Percentiles rank a stretch among this genome's conserved stretches.
phyloP scores from a whole-genome alignment of 164 flowering plant species.

The Piper betle region DNA sequence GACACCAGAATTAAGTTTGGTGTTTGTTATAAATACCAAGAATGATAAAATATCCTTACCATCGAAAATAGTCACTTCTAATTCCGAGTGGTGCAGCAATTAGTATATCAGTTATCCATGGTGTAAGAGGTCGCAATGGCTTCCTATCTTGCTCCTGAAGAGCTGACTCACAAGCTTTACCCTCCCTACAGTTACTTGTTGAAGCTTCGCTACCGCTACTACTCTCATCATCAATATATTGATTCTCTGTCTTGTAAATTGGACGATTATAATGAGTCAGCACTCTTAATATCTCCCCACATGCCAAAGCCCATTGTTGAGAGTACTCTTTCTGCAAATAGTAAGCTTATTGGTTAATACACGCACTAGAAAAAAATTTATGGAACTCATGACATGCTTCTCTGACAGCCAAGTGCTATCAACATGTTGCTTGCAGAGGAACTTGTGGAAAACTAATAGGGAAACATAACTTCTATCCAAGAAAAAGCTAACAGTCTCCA shows the following conservation, averaged over 20 bases:
- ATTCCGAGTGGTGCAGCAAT: conserved; percentile 92
- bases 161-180: conserved; percentile 21
- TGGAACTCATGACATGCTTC: too few relatives aligned
- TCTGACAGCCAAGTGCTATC: too few relatives aligned
- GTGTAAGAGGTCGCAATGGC: conserved; percentile 79
- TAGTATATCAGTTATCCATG: conserved; percentile 94
- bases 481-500: too few relatives aligned
- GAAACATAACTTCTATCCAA: too few relatives aligned
- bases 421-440: too few relatives aligned
- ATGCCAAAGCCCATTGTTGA: conserved; percentile 96
- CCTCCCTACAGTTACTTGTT: conserved; percentile 30
- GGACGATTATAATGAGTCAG: conserved; percentile 95
- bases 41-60: conserved; percentile 29
- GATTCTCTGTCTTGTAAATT: conserved; percentile 55
- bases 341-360: neutral
- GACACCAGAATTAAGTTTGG: too few relatives aligned
- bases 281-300: conserved; percentile 81
- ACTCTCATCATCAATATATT: conserved; percentile 42
- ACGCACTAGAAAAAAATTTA: too few relatives aligned
- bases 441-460: too few relatives aligned
- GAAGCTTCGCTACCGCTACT: conserved; percentile 48
- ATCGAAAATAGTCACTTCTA: conserved; percentile 89
- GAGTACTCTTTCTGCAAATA: conserved; percentile 67
- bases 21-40: too few relatives aligned
- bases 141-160: conserved; percentile 51